These are phyloP conservation scores for Vitellaria paradoxa DNA, from an alignment of 179 eudicot genomes.

Conservation along the genomic window DNA sequence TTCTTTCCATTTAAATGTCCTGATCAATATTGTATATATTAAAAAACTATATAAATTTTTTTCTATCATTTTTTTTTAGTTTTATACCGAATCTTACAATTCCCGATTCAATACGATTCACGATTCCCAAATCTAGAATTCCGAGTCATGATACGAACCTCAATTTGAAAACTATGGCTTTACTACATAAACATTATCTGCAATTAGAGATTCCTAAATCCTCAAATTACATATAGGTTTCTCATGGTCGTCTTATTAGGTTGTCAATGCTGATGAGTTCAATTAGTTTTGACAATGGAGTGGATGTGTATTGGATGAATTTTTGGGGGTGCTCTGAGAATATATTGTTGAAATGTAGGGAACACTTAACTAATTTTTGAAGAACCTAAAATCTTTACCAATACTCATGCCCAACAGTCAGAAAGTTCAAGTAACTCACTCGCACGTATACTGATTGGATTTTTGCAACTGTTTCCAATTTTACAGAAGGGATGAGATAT, in stretches of 20 bases:
- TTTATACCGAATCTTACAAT: too few species aligned
- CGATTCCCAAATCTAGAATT: too few species aligned
- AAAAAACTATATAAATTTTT: too few species aligned
- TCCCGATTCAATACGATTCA: too few species aligned
- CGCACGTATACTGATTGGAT: too few species aligned
- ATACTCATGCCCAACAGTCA: not conserved
- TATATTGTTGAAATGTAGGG: not conserved
- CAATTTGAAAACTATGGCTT: too few species aligned
- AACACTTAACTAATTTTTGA: not conserved
- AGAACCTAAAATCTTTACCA: too few species aligned
- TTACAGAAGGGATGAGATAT: not conserved
- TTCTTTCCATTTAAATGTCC: too few species aligned
- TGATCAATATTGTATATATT: too few species aligned
- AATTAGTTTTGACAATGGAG: not conserved
- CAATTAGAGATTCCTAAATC: not conserved
- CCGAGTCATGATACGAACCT: too few species aligned
- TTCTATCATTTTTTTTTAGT: too few species aligned
- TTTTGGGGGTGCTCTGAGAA: not conserved
- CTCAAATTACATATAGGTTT: not conserved
- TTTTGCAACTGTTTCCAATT: not conserved
- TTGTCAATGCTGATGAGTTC: not conserved
- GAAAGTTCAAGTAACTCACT: not conserved
- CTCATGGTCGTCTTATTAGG: not conserved
- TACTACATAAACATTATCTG: not conserved
- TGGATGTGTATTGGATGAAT: not conserved